phyloP scores from a whole-genome alignment of 192 early-diverging fungal species.

The Backusella tuberculispora region DNA sequence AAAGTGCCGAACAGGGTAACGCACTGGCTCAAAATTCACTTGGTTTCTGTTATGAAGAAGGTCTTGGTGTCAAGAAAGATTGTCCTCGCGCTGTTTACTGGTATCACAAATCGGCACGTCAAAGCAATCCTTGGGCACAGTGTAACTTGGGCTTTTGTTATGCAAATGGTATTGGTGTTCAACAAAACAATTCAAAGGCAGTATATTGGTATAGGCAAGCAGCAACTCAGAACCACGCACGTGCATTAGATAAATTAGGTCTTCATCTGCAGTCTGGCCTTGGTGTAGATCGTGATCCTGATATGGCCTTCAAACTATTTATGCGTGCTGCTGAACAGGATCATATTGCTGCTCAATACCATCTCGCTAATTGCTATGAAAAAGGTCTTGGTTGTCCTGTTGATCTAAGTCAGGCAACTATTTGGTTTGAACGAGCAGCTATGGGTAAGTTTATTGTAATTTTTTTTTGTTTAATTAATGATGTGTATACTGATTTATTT shows the following conservation, averaged over 20 bases:
- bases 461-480: neutral
- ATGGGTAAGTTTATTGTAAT: conserved; percentile 17
- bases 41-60: conserved; percentile 82
- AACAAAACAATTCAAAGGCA: conserved; percentile 52
- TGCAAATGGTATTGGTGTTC: conserved; percentile 76
- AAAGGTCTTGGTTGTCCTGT: conserved; percentile 41
- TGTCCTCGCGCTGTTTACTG: conserved; percentile 62
- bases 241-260: conserved; percentile 58
- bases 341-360: conserved; percentile 58
- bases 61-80: conserved; percentile 65
- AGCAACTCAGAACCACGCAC: conserved; percentile 60
- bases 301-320: conserved; percentile 61
- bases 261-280: conserved; percentile 55
- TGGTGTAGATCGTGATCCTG: conserved; percentile 49
- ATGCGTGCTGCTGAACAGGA: conserved; percentile 63
- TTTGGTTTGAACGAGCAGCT: conserved; percentile 43
- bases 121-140: conserved; percentile 81
- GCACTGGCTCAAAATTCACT: conserved; percentile 80
- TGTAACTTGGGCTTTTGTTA: conserved; percentile 82
- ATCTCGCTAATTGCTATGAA: conserved; percentile 57
- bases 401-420: conserved; percentile 33
- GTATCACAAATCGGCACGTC: conserved; percentile 67
- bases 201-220: conserved; percentile 62
- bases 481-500: neutral
- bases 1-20: conserved; percentile 70